Conservation (phyloP, 108 stramenopile species). For the Cyclostephanos tholiformis region DNA sequence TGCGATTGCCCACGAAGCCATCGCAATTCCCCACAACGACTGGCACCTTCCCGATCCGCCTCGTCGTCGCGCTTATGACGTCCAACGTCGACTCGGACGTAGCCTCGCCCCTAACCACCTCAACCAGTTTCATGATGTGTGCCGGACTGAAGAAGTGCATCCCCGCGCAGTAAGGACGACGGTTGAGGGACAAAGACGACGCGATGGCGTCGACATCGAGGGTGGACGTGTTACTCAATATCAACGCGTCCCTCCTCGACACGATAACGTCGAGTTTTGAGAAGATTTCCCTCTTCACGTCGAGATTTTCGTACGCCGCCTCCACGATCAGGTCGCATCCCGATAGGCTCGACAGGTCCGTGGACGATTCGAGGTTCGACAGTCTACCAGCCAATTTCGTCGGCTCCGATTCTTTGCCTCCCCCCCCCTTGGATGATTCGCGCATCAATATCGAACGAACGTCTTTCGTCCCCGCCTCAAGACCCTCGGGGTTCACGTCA, state of each 20-base stretch:
- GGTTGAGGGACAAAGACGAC: conserved; percentile 54
- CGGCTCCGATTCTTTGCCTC: conserved; percentile 37
- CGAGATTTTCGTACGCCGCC: conserved; percentile 96
- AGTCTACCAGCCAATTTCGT: conserved; percentile 37
- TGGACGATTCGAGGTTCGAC: conserved; percentile 29
- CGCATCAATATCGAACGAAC: conserved; percentile 59
- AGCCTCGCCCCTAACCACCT: conserved; percentile 82
- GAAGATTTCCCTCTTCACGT: conserved; percentile 91
- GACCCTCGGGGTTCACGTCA: conserved; percentile 76
- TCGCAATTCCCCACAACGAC: conserved; percentile 97
- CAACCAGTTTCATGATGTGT: conserved; percentile 94
- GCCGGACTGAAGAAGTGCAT: conserved; percentile 98
- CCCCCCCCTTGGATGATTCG: conserved; percentile 66
- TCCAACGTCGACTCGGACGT: conserved; percentile 69
- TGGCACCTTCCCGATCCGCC: conserved; percentile 88
- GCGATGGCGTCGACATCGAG: conserved; percentile 95
- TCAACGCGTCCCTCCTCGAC: conserved; percentile 51
- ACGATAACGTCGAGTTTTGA: conserved; percentile 74
- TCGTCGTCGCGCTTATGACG: conserved; percentile 77
- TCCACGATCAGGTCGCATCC: conserved; percentile 86
- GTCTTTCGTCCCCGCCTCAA: conserved; percentile 66
- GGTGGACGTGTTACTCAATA: conserved; percentile 89
- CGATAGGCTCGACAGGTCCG: conserved; percentile 54
- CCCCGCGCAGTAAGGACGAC: conserved; percentile 81
- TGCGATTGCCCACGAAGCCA: conserved; percentile 98